These are phyloP conservation scores for Podospora pseudocomata DNA, from an alignment of 495 filamentous ascomycete genomes.

Conservation along the genomic window DNA sequence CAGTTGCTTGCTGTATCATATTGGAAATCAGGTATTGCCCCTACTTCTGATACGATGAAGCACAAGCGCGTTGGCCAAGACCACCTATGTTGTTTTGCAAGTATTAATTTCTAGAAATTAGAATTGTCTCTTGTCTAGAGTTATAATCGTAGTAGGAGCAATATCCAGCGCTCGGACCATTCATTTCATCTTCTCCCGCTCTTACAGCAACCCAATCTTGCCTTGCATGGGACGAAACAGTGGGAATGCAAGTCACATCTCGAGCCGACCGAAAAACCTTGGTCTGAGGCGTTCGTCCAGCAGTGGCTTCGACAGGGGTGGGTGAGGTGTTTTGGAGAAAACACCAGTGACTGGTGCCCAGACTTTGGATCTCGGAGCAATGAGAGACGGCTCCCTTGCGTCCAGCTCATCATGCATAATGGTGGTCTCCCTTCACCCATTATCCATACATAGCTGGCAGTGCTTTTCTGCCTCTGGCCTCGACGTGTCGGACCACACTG, in stretches of 20 bases:
- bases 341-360: constrained; percentile 1
- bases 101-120: not conserved
- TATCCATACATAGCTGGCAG: constrained; percentile 6
- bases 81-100: not conserved
- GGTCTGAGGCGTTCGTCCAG: not conserved
- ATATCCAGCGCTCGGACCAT: constrained; percentile 1
- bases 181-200: constrained; percentile 5
- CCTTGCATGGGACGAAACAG: constrained; percentile 3
- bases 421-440: not conserved
- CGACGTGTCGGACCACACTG: not conserved
- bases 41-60: not conserved
- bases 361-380: constrained; percentile 6
- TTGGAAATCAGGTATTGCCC: not conserved
- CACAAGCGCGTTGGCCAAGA: not conserved
- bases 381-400: not conserved
- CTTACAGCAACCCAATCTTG: constrained; percentile 3
- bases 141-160: not conserved
- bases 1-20: not conserved
- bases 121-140: not conserved
- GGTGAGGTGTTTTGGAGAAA: not conserved
- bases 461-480: not conserved
- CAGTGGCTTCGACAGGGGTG: constrained; percentile 10
- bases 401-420: constrained; percentile 40
- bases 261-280: constrained; percentile 4
- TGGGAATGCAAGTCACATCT: constrained; percentile 6